Evolutionary conservation across 176 grass and related monocot species (phyloP).

Genomic region (Thinopyrum elongatum): DNA sequence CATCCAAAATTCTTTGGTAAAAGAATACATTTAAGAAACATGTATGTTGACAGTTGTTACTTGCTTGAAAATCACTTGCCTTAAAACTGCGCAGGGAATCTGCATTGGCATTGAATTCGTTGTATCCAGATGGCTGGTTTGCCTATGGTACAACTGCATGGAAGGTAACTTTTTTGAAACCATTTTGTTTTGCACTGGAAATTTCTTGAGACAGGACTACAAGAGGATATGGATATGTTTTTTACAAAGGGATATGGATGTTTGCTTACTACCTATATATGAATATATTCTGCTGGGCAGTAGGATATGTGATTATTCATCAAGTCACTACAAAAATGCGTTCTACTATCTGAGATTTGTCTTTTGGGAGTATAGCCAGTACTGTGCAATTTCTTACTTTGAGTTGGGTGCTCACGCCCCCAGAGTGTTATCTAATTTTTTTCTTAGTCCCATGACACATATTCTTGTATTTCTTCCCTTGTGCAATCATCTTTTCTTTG

Average conservation of each 20-base stretch:
- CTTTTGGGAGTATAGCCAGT: not conserved
- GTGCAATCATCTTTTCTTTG: not conserved
- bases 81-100: constrained; percentile 66
- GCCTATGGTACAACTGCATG: constrained; percentile 86
- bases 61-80: not conserved
- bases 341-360: constrained; percentile 5
- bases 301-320: not conserved
- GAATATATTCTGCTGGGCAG: not conserved
- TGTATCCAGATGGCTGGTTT: constrained; percentile 97
- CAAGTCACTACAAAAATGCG: not conserved
- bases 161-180: constrained; percentile 54
- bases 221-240: not conserved
- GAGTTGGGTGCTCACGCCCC: not conserved
- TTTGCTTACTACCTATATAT: not conserved
- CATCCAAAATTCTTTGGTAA: constrained; percentile 86
- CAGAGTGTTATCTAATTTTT: not conserved
- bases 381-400: not conserved
- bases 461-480: not conserved
- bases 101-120: constrained; percentile 84
- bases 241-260: not conserved
- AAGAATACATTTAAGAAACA: constrained; percentile 21
- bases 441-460: not conserved
- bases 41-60: constrained; percentile 21
- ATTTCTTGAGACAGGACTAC: not conserved
- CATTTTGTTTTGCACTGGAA: not conserved